A percentile compares a stretch with the other conserved stretches of the same genome.
These are phyloP conservation scores for Tetrapyrgos nigripes DNA, from an alignment of 1,284 basidiomycete genomes.

Conservation along the genomic window DNA sequence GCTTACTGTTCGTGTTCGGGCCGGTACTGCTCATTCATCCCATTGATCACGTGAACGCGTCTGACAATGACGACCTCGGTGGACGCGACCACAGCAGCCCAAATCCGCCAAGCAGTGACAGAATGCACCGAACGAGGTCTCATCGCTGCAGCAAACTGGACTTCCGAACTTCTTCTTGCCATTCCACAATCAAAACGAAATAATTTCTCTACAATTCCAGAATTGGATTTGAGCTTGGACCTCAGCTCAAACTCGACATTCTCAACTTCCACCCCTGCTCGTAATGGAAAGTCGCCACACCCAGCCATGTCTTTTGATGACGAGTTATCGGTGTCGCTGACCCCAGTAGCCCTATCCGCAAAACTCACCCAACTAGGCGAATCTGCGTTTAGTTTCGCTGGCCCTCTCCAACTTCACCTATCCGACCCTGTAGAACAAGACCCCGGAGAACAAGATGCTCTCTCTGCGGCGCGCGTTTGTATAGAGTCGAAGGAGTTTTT, in stretches of 20 bases:
- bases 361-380: background rate
- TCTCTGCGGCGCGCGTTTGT: conserved; percentile 14
- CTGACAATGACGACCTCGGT: no score
- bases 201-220: background rate
- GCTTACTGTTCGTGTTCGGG: no score
- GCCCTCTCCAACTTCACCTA: background rate
- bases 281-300: background rate
- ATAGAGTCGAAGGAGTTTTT: conserved; percentile 16
- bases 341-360: conserved; percentile 1
- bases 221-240: no score
- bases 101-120: conserved; percentile 6
- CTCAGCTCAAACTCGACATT: background rate
- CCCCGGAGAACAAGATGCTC: conserved; percentile 9
- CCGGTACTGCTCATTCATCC: no score
- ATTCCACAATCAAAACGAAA: conserved; percentile 11
- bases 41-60: no score
- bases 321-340: background rate
- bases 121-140: conserved; percentile 15
- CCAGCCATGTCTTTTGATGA: background rate
- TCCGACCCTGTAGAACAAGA: background rate
- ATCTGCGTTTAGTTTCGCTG: background rate
- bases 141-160: conserved; percentile 14
- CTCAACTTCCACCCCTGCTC: background rate
- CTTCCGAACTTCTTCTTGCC: conserved; percentile 14
- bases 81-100: no score